Conservation (phyloP, 805 yeast genomes). For the Candida silvicultrix region DNA sequence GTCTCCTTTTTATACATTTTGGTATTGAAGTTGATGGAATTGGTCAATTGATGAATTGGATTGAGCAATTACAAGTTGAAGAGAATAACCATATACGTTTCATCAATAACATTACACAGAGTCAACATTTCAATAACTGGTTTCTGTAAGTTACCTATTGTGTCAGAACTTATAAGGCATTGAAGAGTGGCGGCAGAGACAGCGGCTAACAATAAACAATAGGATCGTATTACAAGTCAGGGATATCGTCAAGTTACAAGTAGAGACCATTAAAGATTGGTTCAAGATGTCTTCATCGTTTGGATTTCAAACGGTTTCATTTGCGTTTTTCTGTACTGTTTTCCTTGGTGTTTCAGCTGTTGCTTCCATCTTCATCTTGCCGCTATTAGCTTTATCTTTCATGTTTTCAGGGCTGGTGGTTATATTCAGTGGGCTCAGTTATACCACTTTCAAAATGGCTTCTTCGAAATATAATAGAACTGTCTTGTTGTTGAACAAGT, state of each 20-base stretch:
- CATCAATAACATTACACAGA: neutral
- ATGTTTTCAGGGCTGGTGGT: slow-evolving; percentile 21
- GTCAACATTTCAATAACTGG: neutral
- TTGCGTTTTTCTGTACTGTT: slow-evolving; percentile 9
- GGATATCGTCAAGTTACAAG: neutral
- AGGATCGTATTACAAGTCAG: neutral
- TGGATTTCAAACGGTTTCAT: slow-evolving; percentile 10
- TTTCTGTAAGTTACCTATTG: neutral
- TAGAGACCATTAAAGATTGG: neutral
- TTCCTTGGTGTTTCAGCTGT: slow-evolving; percentile 7
- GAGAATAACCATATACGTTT: neutral
- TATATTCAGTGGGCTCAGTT: slow-evolving; percentile 20
- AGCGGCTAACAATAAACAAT: neutral
- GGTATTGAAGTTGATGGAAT: too few relatives aligned
- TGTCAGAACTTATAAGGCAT: neutral
- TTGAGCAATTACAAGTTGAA: neutral
- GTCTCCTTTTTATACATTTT: too few relatives aligned
- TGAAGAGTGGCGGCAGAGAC: neutral
- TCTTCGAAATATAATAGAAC: slow-evolving; percentile 20
- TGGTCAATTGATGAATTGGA: neutral
- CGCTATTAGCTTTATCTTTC: slow-evolving; percentile 16
- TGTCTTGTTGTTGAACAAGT: slow-evolving; percentile 18
- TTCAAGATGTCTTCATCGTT: slow-evolving; percentile 6
- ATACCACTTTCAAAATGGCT: slow-evolving; percentile 18
- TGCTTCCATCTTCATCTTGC: slow-evolving; percentile 15